Conservation (phyloP, 2,329 filamentous ascomycete genomes). For the Hypoxylon sp. region DNA sequence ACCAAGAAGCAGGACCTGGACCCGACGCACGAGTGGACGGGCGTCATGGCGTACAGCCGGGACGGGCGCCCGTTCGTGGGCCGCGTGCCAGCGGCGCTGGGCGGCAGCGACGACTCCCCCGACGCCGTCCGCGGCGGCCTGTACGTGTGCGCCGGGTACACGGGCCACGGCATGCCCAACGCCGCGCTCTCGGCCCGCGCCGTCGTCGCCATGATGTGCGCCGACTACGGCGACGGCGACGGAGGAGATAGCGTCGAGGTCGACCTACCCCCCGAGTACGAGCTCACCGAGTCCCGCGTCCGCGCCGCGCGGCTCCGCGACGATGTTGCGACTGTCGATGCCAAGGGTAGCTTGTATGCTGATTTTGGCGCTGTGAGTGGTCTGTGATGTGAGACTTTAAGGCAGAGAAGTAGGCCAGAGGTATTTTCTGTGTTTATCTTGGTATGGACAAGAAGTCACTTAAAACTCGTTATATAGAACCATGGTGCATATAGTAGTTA, state of each 20-base stretch:
- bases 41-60: conserved; percentile 78
- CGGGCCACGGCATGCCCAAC: conserved; percentile 80
- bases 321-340: conserved; percentile 25
- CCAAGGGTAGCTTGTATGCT: conserved; percentile 32
- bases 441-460: no score
- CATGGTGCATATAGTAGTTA: no score
- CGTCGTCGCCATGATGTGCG: conserved; percentile 65
- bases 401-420: no score
- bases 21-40: conserved; percentile 74
- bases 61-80: conserved; percentile 78
- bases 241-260: conserved; percentile 49
- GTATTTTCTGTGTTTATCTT: no score
- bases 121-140: no score
- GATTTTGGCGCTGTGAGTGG: conserved; percentile 20
- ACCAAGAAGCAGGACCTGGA: conserved; percentile 55
- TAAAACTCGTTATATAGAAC: no score
- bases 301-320: conserved; percentile 32
- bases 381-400: not conserved
- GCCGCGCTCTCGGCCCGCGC: conserved; percentile 72
- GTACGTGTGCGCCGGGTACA: conserved; percentile 72
- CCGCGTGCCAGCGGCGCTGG: conserved; percentile 60
- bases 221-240: no score
- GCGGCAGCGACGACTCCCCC: conserved; percentile 54
- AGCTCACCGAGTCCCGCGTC: conserved; percentile 47
- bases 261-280: conserved; percentile 55